Evolutionary conservation across 2,329 filamentous ascomycete genomes (phyloP), one percentile per base, ranked within the genome.

Genomic region (Talaromyces sp.): DNA sequence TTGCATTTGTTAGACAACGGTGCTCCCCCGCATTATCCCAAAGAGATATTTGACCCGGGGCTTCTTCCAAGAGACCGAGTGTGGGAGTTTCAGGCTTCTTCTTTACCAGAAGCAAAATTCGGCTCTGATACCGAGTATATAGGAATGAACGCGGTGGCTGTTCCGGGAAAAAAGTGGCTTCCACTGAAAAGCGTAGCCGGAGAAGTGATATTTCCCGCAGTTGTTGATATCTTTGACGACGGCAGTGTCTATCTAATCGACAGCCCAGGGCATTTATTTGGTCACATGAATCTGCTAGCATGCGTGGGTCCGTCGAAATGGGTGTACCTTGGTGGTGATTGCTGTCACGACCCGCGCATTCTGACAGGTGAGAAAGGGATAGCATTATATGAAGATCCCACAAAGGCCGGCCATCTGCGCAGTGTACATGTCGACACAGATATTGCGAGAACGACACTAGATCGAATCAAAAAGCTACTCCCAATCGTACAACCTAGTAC

Each of bases 331-430:
- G 42, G 42, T 6, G 42, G 42, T 13, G 42, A 47, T 22, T 47
- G 42, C 42, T 47, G 27, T 15, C 57, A 59, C 36, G 42, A 59
- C 33, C 25, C 42, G 10, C 28, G 57, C 15, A 51, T 59, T 19
- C 10, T 85, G 68, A 78, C 70, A 1, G 81, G 81, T 0, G 81
- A 84, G 67, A 82, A 77, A 64, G 78, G 73, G 0, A 81, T 85
- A 57, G 83, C 81, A 2, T 69, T 78, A 58, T 85, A 81, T 70
- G 73, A 78, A 54, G 78, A 82, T 64, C 75, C 74, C 2, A 71
- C 42, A 11, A 19, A 70, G 25, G 81, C 81, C 1, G 73, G 75
- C 3, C 28, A 51, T 22, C 30, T 39, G 19, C 36, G 54, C n/a
- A 47, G 42, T 22, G 42, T 47, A n/a, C 42, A 47, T 55, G 72